These are phyloP conservation scores for Dicorynia guianensis DNA, from an alignment of 306 rosid genomes.

Conservation along the genomic window DNA sequence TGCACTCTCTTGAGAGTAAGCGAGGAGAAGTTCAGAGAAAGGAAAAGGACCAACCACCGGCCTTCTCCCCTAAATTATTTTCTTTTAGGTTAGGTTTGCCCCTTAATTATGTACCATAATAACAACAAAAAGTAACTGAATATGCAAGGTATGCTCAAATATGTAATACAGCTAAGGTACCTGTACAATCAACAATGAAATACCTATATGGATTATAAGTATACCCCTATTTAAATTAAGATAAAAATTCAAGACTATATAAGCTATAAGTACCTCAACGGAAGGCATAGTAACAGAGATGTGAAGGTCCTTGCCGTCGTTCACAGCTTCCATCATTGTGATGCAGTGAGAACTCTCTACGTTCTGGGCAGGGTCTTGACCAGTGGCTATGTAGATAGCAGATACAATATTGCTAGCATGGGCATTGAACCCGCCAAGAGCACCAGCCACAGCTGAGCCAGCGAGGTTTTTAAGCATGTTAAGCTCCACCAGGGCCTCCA, in stretches of 20 bases:
- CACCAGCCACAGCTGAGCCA: constrained; percentile 92
- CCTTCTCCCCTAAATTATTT: constrained; percentile 22
- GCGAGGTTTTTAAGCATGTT: constrained; percentile 94
- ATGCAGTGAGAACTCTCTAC: constrained; percentile 93
- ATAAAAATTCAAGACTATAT: not conserved
- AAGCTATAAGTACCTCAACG: constrained; percentile 60
- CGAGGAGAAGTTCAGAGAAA: not conserved
- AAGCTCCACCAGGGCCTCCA: constrained; percentile 78
- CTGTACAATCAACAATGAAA: not conserved
- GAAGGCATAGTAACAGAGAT: constrained; percentile 95
- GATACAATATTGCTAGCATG: constrained; percentile 92
- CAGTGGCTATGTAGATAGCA: constrained; percentile 87
- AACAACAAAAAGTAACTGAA: constrained; percentile 4
- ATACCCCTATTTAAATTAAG: not conserved
- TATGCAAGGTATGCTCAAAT: not conserved
- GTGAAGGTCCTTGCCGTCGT: constrained; percentile 83
- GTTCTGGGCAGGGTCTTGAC: constrained; percentile 97
- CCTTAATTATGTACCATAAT: too few relatives aligned
- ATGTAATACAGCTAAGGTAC: not conserved
- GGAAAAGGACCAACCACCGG: constrained; percentile 5
- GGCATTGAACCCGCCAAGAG: constrained; percentile 96
- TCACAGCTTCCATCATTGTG: constrained; percentile 91
- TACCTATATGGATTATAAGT: not conserved
- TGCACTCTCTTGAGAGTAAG: not conserved
- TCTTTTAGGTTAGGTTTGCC: too few relatives aligned